Evolutionary conservation across 2,329 filamentous ascomycete species (phyloP), one percentile per base, ranked within the genome.

Genomic region (Paraphaeosphaeria sporulosa): DNA sequence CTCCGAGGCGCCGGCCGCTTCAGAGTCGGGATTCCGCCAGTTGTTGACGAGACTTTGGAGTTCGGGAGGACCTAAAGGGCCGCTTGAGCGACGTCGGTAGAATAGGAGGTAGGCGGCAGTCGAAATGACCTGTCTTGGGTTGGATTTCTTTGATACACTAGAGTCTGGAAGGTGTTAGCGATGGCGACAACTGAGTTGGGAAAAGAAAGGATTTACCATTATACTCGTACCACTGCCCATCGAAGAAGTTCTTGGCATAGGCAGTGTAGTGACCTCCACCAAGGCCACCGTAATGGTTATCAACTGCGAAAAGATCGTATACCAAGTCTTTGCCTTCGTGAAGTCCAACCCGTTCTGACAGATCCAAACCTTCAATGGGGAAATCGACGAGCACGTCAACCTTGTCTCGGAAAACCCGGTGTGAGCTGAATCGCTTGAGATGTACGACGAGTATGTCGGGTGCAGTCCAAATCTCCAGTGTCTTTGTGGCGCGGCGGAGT

Each of bases 221-320:
- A 78, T 96, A 98, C 68, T 96, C 92, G 77, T 97, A 97, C 95
- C 95, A 99, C 76, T 91, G 84, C 59, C 86, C 86, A 71, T 96
- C 93, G 62, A 91, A 84, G 78, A 97, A 97, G 76, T 97, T 98
- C 81, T 93, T 94, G 42, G 93, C 94, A 77, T 89, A 94, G 30
- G 95, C 95, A 21, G 94, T 98, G 80, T 99, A 99, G 78, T 99
- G 95, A 0, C 95, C 95, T 44, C 95, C 95, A 61, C 93, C 93
- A 40, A 99, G 86, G 32, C 93, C 93, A 62, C 95, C 95, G 75
- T 91, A 97, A 78, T 99, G 95, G 74, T 97, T 94, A 78, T 99
- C 95, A 1, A 99, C 93, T 15, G 90, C 95, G 73, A 99, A 95
- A 34, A 99, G 83, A 76, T 99, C 95, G 73, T 97, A 99, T 12